Base-by-base conservation (phyloP, 2,329 filamentous ascomycete species). In the Ophioceras dolichostomum region DNA sequence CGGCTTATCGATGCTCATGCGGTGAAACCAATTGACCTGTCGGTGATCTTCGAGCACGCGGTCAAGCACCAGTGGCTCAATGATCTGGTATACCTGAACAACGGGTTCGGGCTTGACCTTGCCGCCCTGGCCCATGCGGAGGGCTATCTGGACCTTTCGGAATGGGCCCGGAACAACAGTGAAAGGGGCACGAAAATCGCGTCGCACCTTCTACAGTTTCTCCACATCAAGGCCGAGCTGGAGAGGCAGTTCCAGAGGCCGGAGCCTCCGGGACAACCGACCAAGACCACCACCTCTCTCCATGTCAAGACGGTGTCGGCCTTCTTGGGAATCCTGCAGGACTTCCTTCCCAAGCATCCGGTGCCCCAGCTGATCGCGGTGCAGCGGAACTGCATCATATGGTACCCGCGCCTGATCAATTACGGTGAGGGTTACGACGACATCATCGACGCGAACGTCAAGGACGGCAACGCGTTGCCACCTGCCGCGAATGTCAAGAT, bases 391-490 rank as follows among this genome's bases (percentile, higher is more conserved):
- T 95, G 88, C 56, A 87, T 98, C 44, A 88, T 88, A 39, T 81
- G 83, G 1, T 98, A 96, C 49, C 93, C 91, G 7, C 75, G 91
- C 31, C 65, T 98, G 21, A 94, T 98, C 65, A 98, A 98, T 52
- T 96, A 94, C 48, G 88, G 87, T 2, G 85, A 94, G 58, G 87
- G 84, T 4, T 88, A 82, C 44, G 87, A 98, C 56, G 83, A 91
- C 40, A 78, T 96, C 30, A 88, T 98, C 45, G 85, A 96, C 50
- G 68, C 71, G 9, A 94, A 93, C 52, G 83, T 86, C 32, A 73
- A 77, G 47, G 75, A 80, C 16, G 79, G 84, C n/a, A 94, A 96
- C 50, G 70, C 75, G 1, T 70, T 98, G 2, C 81, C 88, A 0
- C 68, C 73, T 16, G 76, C 79, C 17, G 85, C 89, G 38, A 88